Base-by-base conservation (phyloP, 441 rosid species). In the Erodium texanum region DNA sequence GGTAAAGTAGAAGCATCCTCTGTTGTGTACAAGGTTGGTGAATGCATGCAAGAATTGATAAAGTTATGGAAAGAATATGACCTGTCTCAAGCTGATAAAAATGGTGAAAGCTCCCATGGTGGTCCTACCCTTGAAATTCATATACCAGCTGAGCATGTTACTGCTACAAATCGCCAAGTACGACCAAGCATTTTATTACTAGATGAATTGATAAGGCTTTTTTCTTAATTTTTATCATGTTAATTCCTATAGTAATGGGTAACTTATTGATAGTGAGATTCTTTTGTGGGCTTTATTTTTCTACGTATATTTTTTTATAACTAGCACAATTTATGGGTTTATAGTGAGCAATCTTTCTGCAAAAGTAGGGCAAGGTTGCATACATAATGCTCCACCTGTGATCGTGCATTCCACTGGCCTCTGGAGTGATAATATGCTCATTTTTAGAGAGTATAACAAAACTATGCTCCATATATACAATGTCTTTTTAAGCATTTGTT, bases 121-220 rank as follows among this genome's bases (percentile, higher is more conserved):
- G 93, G 97, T 43, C 98, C 99, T 63, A 90, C 93, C 76, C 93
- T 95, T 77, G 96, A 95, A 81, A 87, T 95, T 74, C 82, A 87
- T 74, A 95, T 92, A 74, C 92, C 99, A 59, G 95, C 97, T 66
- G 98, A 92, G 73, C 88, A 95, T 86, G 97, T 95, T 62, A 89
- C 97, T 82, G 99, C 99, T 70, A 90, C 98, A 8, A 95, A 95
- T 85, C 96, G 96, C 70, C 98, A 95, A 83, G 99, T 90, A 89
- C 80, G 92, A 66, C 29, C 32, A 38, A 24, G 45, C 70, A 41
- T 64, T 71, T 73, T n/a, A 66, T 70, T 48, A 23, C 22, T 36
- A 62, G 18, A 54, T 12, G 68, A 58, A 43, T 32, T 52, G 64
- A 66, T 77, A 68, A 72, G 62, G 64, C 16, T 24, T 65, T 65